phyloP scores from a whole-genome alignment of 345 rosid species.

The Tarenaya hassleriana region DNA sequence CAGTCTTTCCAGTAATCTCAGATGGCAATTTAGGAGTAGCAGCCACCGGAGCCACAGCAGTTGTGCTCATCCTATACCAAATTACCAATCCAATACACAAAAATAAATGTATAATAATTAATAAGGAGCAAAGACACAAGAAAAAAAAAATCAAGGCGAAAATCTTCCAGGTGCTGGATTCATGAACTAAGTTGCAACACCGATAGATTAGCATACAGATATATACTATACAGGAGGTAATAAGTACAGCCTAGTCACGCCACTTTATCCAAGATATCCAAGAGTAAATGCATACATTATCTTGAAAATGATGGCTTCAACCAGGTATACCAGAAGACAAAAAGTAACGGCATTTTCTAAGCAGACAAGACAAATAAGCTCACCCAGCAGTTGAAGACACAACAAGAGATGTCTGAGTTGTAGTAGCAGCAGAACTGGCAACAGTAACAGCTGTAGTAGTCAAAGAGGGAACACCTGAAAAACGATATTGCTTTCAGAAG shows the following conservation, averaged over 20 bases:
- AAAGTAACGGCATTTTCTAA: neutral
- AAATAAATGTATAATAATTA: too few species aligned
- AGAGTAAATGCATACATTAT: constrained; percentile 1
- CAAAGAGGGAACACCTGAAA: constrained; percentile 51
- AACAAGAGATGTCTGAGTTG: constrained; percentile 51
- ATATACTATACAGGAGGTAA: constrained; percentile 3
- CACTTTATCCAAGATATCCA: constrained; percentile 11
- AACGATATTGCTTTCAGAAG: constrained; percentile 15
- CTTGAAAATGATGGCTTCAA: neutral
- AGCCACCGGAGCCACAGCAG: constrained; percentile 39
- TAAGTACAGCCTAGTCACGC: constrained; percentile 4
- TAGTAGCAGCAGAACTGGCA: constrained; percentile 35
- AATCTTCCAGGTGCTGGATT: neutral
- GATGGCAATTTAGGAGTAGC: constrained; percentile 71
- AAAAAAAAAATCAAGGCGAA: constrained; percentile 6
- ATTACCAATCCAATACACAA: constrained; percentile 18
- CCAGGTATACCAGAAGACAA: neutral
- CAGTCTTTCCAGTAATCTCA: constrained; percentile 84
- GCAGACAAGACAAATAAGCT: constrained; percentile 21
- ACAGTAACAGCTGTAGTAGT: constrained; percentile 43
- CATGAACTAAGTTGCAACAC: too few species aligned
- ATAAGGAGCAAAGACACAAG: neutral
- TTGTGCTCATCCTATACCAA: constrained; percentile 47
- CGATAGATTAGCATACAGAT: too few species aligned
- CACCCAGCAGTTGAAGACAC: constrained; percentile 77